Conservation (phyloP, 2,329 filamentous ascomycete species). For the Phialophora macrospora region DNA sequence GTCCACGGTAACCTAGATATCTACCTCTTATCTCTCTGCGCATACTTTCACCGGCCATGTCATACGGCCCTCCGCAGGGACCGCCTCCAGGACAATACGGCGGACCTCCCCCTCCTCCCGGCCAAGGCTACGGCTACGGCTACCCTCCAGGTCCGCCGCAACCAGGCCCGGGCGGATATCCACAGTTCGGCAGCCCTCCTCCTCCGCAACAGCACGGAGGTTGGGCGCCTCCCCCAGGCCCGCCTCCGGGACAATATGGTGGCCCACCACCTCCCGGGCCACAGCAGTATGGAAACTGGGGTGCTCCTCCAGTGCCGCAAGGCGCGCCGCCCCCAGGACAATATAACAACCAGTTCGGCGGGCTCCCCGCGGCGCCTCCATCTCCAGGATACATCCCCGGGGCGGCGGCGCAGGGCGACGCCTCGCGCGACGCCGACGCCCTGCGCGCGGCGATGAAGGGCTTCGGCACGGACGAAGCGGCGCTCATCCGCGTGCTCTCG, state of each 20-base stretch:
- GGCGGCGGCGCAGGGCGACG: conserved; percentile 69
- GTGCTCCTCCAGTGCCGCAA: conserved; percentile 36
- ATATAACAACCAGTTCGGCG: conserved; percentile 34
- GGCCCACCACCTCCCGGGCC: conserved; percentile 36
- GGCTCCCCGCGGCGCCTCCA: conserved; percentile 65
- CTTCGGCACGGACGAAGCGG: conserved; percentile 84
- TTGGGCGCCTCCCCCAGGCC: conserved; percentile 31
- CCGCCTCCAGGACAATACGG: conserved; percentile 42
- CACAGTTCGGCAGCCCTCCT: conserved; percentile 14
- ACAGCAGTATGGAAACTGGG: conserved; percentile 28
- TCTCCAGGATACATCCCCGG: conserved; percentile 73
- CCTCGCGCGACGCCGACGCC: conserved; percentile 68
- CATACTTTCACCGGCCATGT: conserved; percentile 18
- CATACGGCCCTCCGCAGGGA: conserved; percentile 34
- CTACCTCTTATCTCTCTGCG: neutral
- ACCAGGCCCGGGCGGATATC: conserved; percentile 16
- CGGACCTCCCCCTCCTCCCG: conserved; percentile 35
- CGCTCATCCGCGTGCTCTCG: conserved; percentile 71
- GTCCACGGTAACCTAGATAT: neutral
- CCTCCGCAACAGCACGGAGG: conserved; percentile 16
- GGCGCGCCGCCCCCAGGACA: conserved; percentile 37
- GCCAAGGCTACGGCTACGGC: conserved; percentile 34
- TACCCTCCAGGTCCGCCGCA: conserved; percentile 31
- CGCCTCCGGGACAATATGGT: conserved; percentile 42
- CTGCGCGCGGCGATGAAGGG: conserved; percentile 88